Conservation (phyloP, 2,329 filamentous ascomycete genomes). For the Aspergillus latus region DNA sequence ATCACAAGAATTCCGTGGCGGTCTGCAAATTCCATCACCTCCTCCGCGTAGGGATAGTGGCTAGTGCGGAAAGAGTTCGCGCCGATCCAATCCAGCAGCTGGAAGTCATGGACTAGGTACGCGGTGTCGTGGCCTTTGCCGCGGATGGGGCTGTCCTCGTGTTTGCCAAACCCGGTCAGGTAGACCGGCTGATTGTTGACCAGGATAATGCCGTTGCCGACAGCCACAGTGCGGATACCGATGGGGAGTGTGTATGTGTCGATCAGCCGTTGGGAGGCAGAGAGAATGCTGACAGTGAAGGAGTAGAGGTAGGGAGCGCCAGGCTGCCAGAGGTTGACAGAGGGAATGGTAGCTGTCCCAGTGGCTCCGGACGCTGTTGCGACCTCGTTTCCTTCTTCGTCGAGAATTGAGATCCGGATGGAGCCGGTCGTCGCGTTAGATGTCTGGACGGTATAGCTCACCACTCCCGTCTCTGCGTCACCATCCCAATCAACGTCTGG, state of each 20-base stretch:
- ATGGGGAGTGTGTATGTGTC: conserved; percentile 1
- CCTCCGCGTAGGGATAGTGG: conserved; percentile 31
- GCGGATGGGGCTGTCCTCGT: conserved; percentile 1
- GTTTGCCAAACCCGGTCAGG: conserved; percentile 3
- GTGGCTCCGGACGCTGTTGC: conserved; percentile 16
- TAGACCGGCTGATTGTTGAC: conserved; percentile 4
- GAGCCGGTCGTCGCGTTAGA: conserved; percentile 2
- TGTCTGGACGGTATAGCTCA: conserved; percentile 4
- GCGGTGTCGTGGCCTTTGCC: conserved; percentile 28
- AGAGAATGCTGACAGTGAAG: not conserved
- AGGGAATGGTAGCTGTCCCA: not conserved
- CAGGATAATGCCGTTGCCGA: not conserved
- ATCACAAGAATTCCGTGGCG: not conserved
- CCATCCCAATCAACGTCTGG: conserved; percentile 18
- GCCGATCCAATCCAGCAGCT: conserved; percentile 30
- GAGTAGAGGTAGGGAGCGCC: not conserved
- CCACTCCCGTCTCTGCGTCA: not conserved
- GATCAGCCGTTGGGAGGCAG: not conserved
- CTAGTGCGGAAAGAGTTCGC: conserved; percentile 36
- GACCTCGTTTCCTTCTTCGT: not conserved
- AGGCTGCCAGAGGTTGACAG: conserved; percentile 2
- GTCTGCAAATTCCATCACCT: not conserved
- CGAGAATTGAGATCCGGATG: not conserved
- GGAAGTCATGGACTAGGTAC: conserved; percentile 35
- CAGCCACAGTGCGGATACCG: not conserved